Percentiles rank a stretch among this genome's conserved stretches.
Conservation (phyloP, 306 rosid species). For the Cercis canadensis region DNA sequence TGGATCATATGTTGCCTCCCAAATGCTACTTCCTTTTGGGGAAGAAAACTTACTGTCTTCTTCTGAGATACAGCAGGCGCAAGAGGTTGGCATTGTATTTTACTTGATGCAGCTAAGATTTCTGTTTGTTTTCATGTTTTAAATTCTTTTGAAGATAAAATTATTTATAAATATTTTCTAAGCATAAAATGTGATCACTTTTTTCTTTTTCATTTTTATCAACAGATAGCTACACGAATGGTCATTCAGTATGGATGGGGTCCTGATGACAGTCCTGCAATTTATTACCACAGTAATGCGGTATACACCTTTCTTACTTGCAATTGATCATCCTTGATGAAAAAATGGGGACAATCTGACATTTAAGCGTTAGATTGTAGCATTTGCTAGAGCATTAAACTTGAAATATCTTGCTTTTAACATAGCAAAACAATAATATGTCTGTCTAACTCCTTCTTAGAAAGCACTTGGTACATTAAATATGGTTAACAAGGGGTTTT, state of each 20-base stretch:
- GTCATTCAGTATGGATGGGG: slow-evolving; percentile 99
- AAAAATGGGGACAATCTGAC: slow-evolving; percentile 7
- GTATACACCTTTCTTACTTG: slow-evolving; percentile 59
- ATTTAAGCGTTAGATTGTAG: slow-evolving; percentile 16
- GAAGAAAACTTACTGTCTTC: slow-evolving; percentile 89
- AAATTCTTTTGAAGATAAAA: slow-evolving; percentile 22
- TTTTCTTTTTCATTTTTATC: neutral
- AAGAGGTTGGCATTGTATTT: slow-evolving; percentile 69
- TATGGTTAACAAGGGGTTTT: too few species aligned
- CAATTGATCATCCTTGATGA: slow-evolving; percentile 31
- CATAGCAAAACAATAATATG: neutral
- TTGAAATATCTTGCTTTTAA: slow-evolving; percentile 7
- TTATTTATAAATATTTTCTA: slow-evolving; percentile 5
- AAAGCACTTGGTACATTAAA: neutral
- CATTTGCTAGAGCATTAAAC: slow-evolving; percentile 22
- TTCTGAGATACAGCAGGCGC: slow-evolving; percentile 83
- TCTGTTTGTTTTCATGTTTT: slow-evolving; percentile 29
- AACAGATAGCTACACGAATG: slow-evolving; percentile 96
- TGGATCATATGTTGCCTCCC: slow-evolving; percentile 88
- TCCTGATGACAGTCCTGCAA: slow-evolving; percentile 97
- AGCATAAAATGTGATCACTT: slow-evolving; percentile 20
- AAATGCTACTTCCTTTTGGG: slow-evolving; percentile 94
- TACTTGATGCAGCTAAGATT: slow-evolving; percentile 32
- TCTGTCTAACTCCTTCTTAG: neutral
- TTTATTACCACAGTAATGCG: slow-evolving; percentile 79